Base-by-base conservation (phyloP, 331 rosid genomes). In the Quercus tomentella region DNA sequence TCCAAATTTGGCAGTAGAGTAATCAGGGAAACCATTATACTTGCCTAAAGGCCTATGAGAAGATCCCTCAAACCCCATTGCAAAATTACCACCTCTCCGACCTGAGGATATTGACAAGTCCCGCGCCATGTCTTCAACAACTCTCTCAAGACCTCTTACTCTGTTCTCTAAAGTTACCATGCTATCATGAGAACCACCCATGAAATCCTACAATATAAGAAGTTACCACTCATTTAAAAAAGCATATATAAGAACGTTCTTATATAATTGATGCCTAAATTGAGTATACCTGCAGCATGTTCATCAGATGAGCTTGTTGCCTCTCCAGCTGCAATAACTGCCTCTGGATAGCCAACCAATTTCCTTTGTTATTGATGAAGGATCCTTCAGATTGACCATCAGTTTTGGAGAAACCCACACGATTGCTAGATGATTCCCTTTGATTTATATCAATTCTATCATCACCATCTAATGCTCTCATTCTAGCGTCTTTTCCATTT, bases 131-230 rank as follows among this genome's bases (percentile, higher is more conserved):
- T 96, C 98, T 78, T 93, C 99, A 69, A 96, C 98, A 66, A 96
- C 87, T 85, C 99, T 92, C 91, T 96, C 99, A 60, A 96, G 99
- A 25, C 97, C 99, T 54, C 97, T 87, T 57, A 96, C 98, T 82
- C 99, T 88, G 79, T 96, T 96, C 89, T 96, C 99, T 80, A 96
- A 83, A 78, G 98, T 96, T 67, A 96, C 82, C 98, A 96, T 93
- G 86, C 92, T 77, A 86, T 96, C 97, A 86, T 93, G 99, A 52
- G 98, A 96, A 20, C 98, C 99, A 57, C 98, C 99, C 97, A 96
- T 96, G 91, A 96, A 96, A 88, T 92, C 99, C 99, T 96, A 88
- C 86, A 85, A 87, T 80, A 43, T 58, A 67, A 72, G 77, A 78
- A 55, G 63, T 73, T 49, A 11, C 54, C 54, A 49, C 54, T 49